A percentile compares a stretch with the other conserved stretches of the same genome.
Conservation (phyloP, 345 rosid genomes). For the Pugionium dolabratum region DNA sequence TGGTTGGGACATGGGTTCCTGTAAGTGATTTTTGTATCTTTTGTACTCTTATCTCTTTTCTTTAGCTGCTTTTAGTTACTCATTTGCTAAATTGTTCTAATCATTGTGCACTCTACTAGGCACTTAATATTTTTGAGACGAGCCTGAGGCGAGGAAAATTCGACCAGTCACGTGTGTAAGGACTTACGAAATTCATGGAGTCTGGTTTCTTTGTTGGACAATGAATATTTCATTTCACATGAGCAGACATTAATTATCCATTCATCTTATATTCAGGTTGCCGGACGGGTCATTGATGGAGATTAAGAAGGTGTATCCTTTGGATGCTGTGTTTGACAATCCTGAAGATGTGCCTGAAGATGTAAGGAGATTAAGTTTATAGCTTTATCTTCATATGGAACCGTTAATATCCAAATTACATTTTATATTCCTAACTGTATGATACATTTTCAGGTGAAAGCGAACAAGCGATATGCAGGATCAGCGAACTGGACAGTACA, state of each 20-base stretch:
- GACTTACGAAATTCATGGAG: slow-evolving; percentile 21
- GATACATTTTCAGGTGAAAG: slow-evolving; percentile 59
- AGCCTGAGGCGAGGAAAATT: slow-evolving; percentile 95
- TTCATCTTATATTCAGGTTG: slow-evolving; percentile 51
- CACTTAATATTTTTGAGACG: slow-evolving; percentile 89
- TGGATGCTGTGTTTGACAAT: slow-evolving; percentile 87
- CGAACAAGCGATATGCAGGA: slow-evolving; percentile 92
- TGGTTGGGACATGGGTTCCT: slow-evolving; percentile 99
- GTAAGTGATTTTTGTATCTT: slow-evolving; percentile 48
- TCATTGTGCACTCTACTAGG: slow-evolving; percentile 51
- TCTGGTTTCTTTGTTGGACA: slow-evolving; percentile 8
- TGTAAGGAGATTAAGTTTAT: slow-evolving; percentile 49
- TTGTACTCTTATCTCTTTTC: not conserved
- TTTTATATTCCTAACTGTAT: slow-evolving; percentile 10
- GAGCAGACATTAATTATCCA: not conserved
- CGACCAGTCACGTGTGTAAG: slow-evolving; percentile 91
- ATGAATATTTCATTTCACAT: slow-evolving; percentile 7
- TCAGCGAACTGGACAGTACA: slow-evolving; percentile 89
- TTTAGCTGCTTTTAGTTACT: slow-evolving; percentile 12
- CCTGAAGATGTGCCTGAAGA: slow-evolving; percentile 91
- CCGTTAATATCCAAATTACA: slow-evolving; percentile 12
- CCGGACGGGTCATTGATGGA: slow-evolving; percentile 94
- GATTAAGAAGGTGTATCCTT: slow-evolving; percentile 84
- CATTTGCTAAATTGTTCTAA: slow-evolving; percentile 24
- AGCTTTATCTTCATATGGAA: slow-evolving; percentile 3